These are phyloP conservation scores for Phaeotremella fagi DNA, from an alignment of 768 basidiomycete genomes.

Conservation along the genomic window DNA sequence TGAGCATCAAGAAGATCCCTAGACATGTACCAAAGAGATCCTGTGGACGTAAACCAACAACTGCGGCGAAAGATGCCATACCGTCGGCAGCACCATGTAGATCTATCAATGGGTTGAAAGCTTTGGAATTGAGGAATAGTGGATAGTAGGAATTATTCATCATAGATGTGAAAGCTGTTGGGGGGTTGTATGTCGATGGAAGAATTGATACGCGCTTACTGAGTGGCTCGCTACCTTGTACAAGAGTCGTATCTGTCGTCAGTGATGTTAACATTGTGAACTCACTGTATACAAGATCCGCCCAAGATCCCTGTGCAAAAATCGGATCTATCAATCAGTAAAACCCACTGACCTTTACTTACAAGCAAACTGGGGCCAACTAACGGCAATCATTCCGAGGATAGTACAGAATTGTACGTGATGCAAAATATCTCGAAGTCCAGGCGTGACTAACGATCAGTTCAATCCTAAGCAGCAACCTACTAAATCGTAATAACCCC, in stretches of 20 bases:
- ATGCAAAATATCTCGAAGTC: conserved; percentile 83
- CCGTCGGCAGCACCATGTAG: conserved; percentile 59
- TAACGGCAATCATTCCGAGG: conserved; percentile 85
- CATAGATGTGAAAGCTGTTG: conserved; percentile 68
- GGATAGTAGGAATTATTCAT: conserved; percentile 65
- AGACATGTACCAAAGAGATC: conserved; percentile 79
- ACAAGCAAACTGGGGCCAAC: conserved; percentile 93
- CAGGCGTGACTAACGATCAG: conserved; percentile 87
- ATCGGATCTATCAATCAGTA: conserved; percentile 65
- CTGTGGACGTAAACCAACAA: conserved; percentile 72
- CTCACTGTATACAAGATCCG: conserved; percentile 55
- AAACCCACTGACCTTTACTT: conserved; percentile 44
- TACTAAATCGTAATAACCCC: conserved; percentile 82
- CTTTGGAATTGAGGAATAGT: conserved; percentile 65
- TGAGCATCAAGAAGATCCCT: conserved; percentile 73
- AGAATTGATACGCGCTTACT: conserved; percentile 62
- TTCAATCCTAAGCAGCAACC: conserved; percentile 44
- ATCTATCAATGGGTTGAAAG: conserved; percentile 70
- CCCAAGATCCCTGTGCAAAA: conserved; percentile 81
- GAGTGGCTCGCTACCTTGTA: conserved; percentile 51
- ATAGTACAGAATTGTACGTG: conserved; percentile 74
- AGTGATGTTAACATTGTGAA: conserved; percentile 8
- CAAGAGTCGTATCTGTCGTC: conserved; percentile 66
- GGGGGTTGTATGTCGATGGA: conserved; percentile 58
- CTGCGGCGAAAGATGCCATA: conserved; percentile 75